Percentiles rank a stretch among this genome's conserved stretches.
Conservation (phyloP, 495 filamentous ascomycete genomes). For the Lophiostoma macrostomum region DNA sequence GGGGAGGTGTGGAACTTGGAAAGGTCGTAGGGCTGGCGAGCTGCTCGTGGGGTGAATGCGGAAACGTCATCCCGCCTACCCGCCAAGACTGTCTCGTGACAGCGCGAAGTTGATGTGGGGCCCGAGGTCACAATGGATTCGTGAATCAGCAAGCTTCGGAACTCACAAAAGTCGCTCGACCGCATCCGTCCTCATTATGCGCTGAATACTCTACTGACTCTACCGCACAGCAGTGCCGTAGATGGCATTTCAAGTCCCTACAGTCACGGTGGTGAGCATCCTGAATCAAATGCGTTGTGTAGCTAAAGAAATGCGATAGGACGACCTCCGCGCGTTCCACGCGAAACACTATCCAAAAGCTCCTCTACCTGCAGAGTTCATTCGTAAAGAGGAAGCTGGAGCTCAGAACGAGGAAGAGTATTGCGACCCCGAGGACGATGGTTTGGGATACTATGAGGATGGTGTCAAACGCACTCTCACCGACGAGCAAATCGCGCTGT, state of each 20-base stretch:
- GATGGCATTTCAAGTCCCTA: slow-evolving; percentile 21
- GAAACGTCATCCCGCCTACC: slow-evolving; percentile 20
- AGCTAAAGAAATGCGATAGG: slow-evolving; percentile 45
- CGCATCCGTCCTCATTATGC: not conserved
- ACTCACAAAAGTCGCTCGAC: too few species aligned
- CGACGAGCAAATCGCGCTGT: slow-evolving; percentile 85
- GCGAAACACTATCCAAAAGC: slow-evolving; percentile 48
- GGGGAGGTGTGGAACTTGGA: not conserved
- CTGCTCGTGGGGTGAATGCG: slow-evolving; percentile 12
- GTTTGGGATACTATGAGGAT: slow-evolving; percentile 82
- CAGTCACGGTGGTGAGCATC: slow-evolving; percentile 19
- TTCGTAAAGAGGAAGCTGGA: slow-evolving; percentile 2
- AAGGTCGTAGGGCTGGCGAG: not conserved
- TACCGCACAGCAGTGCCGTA: not conserved
- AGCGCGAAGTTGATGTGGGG: slow-evolving; percentile 11
- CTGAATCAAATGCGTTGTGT: not conserved
- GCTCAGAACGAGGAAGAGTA: slow-evolving; percentile 38
- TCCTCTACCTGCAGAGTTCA: slow-evolving; percentile 43
- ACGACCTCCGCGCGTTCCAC: slow-evolving; percentile 72
- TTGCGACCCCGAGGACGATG: slow-evolving; percentile 60
- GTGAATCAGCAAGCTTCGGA: too few species aligned
- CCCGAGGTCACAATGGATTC: too few species aligned
- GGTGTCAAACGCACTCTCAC: slow-evolving; percentile 89
- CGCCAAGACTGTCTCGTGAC: slow-evolving; percentile 24
- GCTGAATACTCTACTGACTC: not conserved